Base-by-base conservation (phyloP, 2,329 filamentous ascomycete species). In the Domatiomyces catenatus region DNA sequence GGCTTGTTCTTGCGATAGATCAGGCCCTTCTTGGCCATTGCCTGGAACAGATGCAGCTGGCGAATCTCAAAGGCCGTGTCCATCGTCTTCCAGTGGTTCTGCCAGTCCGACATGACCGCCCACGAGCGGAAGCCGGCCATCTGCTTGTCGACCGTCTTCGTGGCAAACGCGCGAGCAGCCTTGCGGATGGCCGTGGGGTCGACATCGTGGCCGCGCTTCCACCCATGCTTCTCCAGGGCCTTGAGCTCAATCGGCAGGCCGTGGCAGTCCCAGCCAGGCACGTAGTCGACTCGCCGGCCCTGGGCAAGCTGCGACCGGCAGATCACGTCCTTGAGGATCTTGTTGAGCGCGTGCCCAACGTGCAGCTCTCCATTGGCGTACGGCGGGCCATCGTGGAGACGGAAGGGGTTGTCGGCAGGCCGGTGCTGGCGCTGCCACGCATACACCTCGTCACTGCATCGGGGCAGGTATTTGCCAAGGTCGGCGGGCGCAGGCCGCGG, bases 201-300 rank as follows among this genome's bases (percentile, higher is more conserved):
- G 61, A 62, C 58, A 61, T 70, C 63, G 64, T 72, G 61, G 24
- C 59, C 58, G 5, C 67, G 62, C 17, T 67, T 62, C 61, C 72
- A 62, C 22, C 59, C 57, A 19, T 68, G 61, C n/a, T 67, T 63
- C 60, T 84, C 84, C 15, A 98, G 75, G 20, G 89, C 92, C 69
- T 96, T 98, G 60, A 96, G 76, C 73, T 98, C 92, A 62, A 98
- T 98, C 1, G 92, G 92, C 47, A 98, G 75, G 0, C 92, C 92
- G 71, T 98, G 92, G 58, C 92, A 98, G 65, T 98, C 93, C 92
- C 92, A 98, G 45, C 92, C 90, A 1, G 92, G 92, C 15, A 88
- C 74, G 62, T 93, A 98, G 42, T 80, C 74, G 32, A 96, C 81
- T 55, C 79, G 75, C 58, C 77, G 81, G 17, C 86, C 92, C 62